phyloP scores from a whole-genome alignment of 345 rosid species.

The Moringa oleifera region DNA sequence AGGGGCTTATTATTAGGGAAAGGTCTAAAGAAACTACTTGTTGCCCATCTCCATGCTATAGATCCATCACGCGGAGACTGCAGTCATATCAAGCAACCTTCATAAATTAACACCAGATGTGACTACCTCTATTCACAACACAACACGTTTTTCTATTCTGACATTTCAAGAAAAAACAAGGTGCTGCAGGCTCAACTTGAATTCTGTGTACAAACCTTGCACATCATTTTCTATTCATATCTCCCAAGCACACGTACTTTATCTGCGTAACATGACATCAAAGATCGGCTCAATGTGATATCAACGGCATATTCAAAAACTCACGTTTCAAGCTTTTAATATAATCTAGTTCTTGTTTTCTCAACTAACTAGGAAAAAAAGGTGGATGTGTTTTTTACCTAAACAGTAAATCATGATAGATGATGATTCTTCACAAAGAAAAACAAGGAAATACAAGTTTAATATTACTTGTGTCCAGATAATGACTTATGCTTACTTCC shows the following conservation, averaged over 20 bases:
- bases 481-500: conserved; percentile 73
- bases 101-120: not conserved
- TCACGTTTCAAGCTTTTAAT: not conserved
- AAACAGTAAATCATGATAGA: not conserved
- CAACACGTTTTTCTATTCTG: not conserved
- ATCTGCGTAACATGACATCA: conserved; percentile 34
- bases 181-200: too few relatives aligned
- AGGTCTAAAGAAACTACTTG: not conserved
- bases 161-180: too few relatives aligned
- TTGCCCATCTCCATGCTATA: not conserved
- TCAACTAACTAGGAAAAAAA: not conserved
- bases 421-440: not conserved
- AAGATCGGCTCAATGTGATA: not conserved
- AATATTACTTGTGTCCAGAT: too few relatives aligned
- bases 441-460: too few relatives aligned
- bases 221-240: conserved; percentile 61
- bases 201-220: conserved; percentile 12
- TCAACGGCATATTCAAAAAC: not conserved
- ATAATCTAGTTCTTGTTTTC: not conserved
- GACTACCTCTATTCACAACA: not conserved
- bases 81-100: conserved; percentile 7
- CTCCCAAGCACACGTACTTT: conserved; percentile 81
- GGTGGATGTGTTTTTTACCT: too few relatives aligned
- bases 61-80: not conserved
- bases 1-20: conserved; percentile 19